Evolutionary conservation across 2,329 filamentous ascomycete species (phyloP), one percentile per base, ranked within the genome.

Genomic region (Stagonosporopsis cucurbitacearum): DNA sequence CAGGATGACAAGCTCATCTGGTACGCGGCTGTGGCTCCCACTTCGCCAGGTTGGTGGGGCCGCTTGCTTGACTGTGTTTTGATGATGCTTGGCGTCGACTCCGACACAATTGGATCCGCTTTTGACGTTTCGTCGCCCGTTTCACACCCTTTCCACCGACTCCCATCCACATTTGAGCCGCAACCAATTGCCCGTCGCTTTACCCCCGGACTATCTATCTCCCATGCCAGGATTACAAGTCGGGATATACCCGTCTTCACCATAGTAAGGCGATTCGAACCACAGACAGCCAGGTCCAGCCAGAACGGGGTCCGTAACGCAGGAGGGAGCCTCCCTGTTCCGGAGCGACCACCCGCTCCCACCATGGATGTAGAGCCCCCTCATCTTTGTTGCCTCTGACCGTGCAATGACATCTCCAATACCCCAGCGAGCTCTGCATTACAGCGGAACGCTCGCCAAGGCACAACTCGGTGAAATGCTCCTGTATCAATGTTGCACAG

Each of bases 101-200:
- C 58, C 66, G 65, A 71, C 59, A 66, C 68, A 65, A 53, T 39
- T 57, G 58, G 65, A 57, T 67, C 67, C 69, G 64, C 69, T 63
- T 67, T 65, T 59, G 57, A 53, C 56, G 71, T 73, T 73, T 72
- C 69, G 67, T 67, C 66, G 58, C 51, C 60, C 53, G 71, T 73
- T 73, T 72, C 69, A 69, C 63, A 58, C 65, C 59, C 50, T 61
- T 58, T 58, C 49, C 55, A 47, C 64, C 56, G 60, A 60, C 62
- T 62, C 58, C 60, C 63, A 36, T 43, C 47, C 50, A 53, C 54
- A 51, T 60, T 68, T 65, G 54, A 70, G 67, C 68, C 67, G 64
- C 68, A 68, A 53, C 54, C 51, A 54, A 50, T 65, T 65, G 47
- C 49, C 52, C 59, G 41, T 41, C 56, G 63, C 52, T 54, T 43